Evolutionary conservation across 75 land plant species (phyloP).

Genomic region (Selaginella moellendorffii): DNA sequence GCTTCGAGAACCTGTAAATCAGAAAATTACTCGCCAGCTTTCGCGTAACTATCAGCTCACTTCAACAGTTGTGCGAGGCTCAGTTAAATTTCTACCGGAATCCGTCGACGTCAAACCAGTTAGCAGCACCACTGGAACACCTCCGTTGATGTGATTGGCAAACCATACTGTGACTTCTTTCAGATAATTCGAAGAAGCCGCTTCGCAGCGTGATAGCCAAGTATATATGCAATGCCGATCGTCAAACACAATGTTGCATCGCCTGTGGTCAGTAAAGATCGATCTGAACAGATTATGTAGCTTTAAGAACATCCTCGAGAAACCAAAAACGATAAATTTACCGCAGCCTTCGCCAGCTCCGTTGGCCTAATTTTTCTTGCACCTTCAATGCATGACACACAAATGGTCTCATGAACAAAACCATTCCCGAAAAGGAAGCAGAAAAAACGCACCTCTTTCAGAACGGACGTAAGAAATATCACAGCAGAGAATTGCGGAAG

Average conservation of each 20-base stretch:
- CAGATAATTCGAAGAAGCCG: background rate
- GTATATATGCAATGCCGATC: conserved; percentile 18
- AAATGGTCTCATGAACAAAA: background rate
- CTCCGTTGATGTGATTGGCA: conserved; percentile 12
- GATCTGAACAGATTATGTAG: background rate
- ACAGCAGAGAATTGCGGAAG: conserved; percentile 15
- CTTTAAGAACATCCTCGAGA: background rate
- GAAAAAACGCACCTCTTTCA: conserved; percentile 16
- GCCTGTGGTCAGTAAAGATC: conserved; percentile 18
- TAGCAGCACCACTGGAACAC: conserved; percentile 10
- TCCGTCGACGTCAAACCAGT: background rate
- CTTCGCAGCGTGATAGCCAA: background rate
- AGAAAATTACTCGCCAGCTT: background rate
- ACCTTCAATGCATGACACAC: too few species aligned
- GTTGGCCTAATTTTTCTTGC: conserved; percentile 9
- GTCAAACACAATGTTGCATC: conserved; percentile 12
- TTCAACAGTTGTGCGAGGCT: background rate
- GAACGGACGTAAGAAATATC: conserved; percentile 13
- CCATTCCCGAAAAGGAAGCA: too few species aligned
- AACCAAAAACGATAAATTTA: background rate
- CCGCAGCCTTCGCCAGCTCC: conserved; percentile 18
- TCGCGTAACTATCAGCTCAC: background rate
- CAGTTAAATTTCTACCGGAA: background rate
- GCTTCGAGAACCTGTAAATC: conserved; percentile 16
- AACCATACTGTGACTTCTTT: conserved; percentile 16